Evolutionary conservation across 371 early-diverging fungal species (phyloP).

Genomic region (Rhizopus delemar): DNA sequence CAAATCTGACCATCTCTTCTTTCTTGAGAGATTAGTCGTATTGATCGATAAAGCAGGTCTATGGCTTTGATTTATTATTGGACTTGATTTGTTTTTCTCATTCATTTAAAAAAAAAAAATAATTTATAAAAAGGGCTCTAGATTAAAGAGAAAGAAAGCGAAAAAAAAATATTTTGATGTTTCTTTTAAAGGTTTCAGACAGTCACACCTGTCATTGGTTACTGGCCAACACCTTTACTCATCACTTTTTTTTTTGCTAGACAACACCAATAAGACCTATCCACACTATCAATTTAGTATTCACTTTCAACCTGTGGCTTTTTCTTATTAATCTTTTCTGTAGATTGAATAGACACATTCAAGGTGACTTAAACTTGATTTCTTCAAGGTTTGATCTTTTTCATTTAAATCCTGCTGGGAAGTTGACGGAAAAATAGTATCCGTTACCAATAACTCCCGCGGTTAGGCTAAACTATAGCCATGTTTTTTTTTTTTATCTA

Average conservation of each 20-base stretch:
- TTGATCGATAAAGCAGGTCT: not conserved
- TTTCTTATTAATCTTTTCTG: too few species aligned
- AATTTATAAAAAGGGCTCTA: not conserved
- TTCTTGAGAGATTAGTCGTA: not conserved
- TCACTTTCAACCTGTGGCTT: too few species aligned
- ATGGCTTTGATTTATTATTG: not conserved
- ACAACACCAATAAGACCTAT: not conserved
- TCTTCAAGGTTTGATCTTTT: too few species aligned
- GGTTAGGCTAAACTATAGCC: too few species aligned
- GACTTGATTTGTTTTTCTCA: not conserved
- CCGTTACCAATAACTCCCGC: too few species aligned
- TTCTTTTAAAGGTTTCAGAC: not conserved
- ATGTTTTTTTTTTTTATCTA: too few species aligned
- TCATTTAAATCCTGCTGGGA: too few species aligned
- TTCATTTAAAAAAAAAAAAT: not conserved
- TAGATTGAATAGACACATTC: too few species aligned
- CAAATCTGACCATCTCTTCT: constrained; percentile 2
- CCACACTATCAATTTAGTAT: too few species aligned
- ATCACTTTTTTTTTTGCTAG: not conserved
- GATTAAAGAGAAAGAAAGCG: not conserved
- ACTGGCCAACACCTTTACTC: not conserved
- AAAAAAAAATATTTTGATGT: not conserved
- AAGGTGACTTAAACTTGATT: too few species aligned
- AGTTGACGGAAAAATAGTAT: too few species aligned
- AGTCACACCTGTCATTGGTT: constrained; percentile 2